These are phyloP conservation scores for Neurospora crassa DNA, from an alignment of 2,329 filamentous ascomycete species.

Conservation along the genomic window DNA sequence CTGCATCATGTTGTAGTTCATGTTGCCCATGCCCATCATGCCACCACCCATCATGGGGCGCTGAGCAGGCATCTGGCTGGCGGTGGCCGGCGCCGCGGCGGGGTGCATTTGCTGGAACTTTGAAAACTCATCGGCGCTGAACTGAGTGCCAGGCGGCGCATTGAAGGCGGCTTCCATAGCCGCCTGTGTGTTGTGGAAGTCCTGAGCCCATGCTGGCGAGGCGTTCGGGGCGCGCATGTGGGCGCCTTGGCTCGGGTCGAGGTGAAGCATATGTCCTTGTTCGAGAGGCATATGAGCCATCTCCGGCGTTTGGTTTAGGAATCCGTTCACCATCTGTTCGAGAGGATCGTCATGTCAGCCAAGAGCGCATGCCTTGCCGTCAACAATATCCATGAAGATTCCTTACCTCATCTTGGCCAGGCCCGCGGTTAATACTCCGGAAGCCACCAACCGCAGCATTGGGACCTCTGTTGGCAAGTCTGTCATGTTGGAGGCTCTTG, in stretches of 20 bases:
- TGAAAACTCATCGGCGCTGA: conserved; percentile 78
- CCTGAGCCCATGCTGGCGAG: conserved; percentile 44
- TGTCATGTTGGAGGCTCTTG: conserved; percentile 86
- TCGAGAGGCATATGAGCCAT: conserved; percentile 46
- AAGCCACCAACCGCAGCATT: conserved; percentile 66
- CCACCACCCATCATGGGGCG: conserved; percentile 51
- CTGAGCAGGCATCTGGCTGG: conserved; percentile 53
- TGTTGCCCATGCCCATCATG: conserved; percentile 41
- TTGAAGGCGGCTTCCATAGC: conserved; percentile 65
- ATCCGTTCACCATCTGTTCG: conserved; percentile 86
- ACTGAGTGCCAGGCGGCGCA: conserved; percentile 48
- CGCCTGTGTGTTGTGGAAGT: conserved; percentile 51
- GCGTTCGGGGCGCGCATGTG: conserved; percentile 44
- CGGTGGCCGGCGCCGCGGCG: conserved; percentile 33
- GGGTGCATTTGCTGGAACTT: conserved; percentile 70
- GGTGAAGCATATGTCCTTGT: conserved; percentile 31
- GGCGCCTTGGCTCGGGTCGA: conserved; percentile 38
- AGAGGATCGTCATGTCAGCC: neutral
- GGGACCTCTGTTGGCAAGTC: conserved; percentile 67
- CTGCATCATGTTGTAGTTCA: conserved; percentile 39
- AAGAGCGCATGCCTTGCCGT: neutral
- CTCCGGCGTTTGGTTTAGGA: conserved; percentile 68
- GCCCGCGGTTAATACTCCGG: conserved; percentile 59
- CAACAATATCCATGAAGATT: neutral
- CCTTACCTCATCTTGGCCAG: conserved; percentile 62